Evolutionary conservation across 768 basidiomycete species (phyloP), one percentile per base, ranked within the genome.

Genomic region (Porpolomopsis calyptriformis): DNA sequence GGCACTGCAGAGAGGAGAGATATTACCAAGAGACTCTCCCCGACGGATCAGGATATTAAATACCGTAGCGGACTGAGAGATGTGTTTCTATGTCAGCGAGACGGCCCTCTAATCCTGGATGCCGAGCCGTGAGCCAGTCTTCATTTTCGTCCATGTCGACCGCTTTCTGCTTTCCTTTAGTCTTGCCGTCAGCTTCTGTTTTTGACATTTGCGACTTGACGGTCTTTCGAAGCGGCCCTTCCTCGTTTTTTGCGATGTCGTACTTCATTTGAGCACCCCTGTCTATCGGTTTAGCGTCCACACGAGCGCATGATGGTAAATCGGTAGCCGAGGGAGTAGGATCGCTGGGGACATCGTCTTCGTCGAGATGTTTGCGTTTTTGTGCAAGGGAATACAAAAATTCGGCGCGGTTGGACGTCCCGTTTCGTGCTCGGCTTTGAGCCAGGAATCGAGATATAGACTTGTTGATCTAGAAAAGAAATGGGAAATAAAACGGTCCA

Each of bases 221-320:
- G 0, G 80, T 86, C 53, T 77, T 70, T 24, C 74, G 70, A 35
- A 90, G 64, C 1, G 85, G 85, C 0, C 86, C 86, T 29, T 84
- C 83, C 45, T 78, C 80, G 50, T 89, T 87, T 62, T 79, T 85
- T n/a, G 81, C 82, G 50, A 90, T 83, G 58, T 90, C 87, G 52
- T 88, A 89, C 58, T 84, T 85, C 71, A 89, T 86, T 55, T 89
- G 87, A 1, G 76, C 64, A 46, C 86, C 82, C 31, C 87, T 68
- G 58, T 89, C 76, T 25, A 85, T 62, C 0, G 72, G 64, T 56
- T 78, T 84, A 27, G 85, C 80, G 48, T 87, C 82, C 2, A 76
- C 74, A 7, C 86, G 77, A 10, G 86, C 86, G 53, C 85, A 89
- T 2, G 84, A 82, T 2, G 69, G 54, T 5, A 18, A 19, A 8